These are phyloP conservation scores for Diospyros kaki DNA, from an alignment of 148 eudicot species.

Conservation along the genomic window DNA sequence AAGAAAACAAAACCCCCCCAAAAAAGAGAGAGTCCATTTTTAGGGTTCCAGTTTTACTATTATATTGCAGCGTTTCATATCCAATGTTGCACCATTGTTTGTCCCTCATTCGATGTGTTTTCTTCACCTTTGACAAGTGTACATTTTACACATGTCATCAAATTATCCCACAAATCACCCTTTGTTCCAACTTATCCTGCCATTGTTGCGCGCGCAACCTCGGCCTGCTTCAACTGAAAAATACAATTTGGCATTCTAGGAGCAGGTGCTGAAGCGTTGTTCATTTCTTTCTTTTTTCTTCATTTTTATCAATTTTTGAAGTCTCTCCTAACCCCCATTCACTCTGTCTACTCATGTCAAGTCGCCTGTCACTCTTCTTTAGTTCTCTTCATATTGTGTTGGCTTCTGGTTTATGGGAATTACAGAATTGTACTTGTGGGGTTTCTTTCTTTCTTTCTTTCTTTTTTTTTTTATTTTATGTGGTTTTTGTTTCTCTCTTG, in stretches of 20 bases:
- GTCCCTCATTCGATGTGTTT: background rate
- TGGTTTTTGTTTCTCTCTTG: background rate
- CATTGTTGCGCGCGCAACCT: slow-evolving; percentile 63
- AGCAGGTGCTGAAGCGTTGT: slow-evolving; percentile 70
- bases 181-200: slow-evolving; percentile 8
- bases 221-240: slow-evolving; percentile 52
- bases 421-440: background rate
- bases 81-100: slow-evolving; percentile 15
- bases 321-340: background rate
- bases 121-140: slow-evolving; percentile 37
- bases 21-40: background rate
- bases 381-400: background rate
- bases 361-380: background rate
- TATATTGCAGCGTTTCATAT: slow-evolving; percentile 6
- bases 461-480: background rate
- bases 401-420: slow-evolving; percentile 17
- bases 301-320: slow-evolving; percentile 6
- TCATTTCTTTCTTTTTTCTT: slow-evolving; percentile 2
- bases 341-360: background rate
- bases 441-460: background rate
- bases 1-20: too few relatives aligned
- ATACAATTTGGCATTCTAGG: slow-evolving; percentile 14
- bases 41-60: slow-evolving; percentile 11
- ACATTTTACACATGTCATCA: slow-evolving; percentile 54
- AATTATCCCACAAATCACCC: slow-evolving; percentile 12